Base-by-base conservation (phyloP, 192 early-diverging fungal species). In the Mortierella hygrophila region DNA sequence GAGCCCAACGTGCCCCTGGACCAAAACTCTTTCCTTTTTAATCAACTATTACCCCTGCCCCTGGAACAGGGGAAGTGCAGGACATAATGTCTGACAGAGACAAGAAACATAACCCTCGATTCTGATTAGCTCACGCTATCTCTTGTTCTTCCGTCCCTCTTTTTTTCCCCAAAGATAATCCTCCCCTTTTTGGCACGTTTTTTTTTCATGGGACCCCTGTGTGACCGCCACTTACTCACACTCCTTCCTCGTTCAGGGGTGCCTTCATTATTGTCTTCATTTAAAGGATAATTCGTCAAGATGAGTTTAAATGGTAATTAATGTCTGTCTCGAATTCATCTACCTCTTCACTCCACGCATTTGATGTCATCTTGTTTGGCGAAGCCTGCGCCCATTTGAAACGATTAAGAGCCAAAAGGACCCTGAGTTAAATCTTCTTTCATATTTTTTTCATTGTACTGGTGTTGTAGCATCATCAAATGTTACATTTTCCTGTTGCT, bases 1-100 rank as follows among this genome's bases (percentile, higher is more conserved):
- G 35, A 46, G 37, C 52, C 37, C 26, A 16, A 41, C 38, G 57
- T 60, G 70, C 77, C 55, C 78, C 70, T 79, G 70, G 35, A 41
- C 29, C 37, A 38, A n/a, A 57, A 0, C 16, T 20, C 35, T 38
- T 38, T 70, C 35, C 35, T 37, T 4, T 18, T 21, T 23, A 40
- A 49, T 26, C 46, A 70, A 37, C 3, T 20, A 1, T 21, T 52
- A 69, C 11, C 49, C 49, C 49, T 52, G 49, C 49, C 35, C 35
- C 35, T 35, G 18, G 47, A 15, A 1, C 16, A 20, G 47, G 47
- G 2, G 47, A 4, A 16, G 47, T 16, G 18, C 18, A 20, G 47
- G 55, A 6, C 26, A 9, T 10, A 8, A 4, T 15, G 26, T 32
- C n/a, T 29, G 26, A 65, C 10, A 65, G 0, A 26, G 11, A 32